Percentiles rank a stretch among this genome's conserved stretches.
These are phyloP conservation scores for Bipolaris sorokiniana DNA, from an alignment of 2,329 filamentous ascomycete genomes.

Conservation along the genomic window DNA sequence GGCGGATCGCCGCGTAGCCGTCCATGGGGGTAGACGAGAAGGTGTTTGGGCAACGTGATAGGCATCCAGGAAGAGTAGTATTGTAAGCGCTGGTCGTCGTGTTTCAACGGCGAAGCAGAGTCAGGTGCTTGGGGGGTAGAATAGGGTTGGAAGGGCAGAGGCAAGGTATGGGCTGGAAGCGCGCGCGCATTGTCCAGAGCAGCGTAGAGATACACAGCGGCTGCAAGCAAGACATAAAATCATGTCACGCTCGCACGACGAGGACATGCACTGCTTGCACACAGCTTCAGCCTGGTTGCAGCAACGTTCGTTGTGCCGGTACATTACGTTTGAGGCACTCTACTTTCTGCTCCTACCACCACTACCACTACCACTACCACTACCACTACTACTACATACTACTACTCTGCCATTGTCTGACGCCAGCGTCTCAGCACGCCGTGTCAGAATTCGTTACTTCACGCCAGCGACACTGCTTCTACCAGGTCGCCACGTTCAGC, in stretches of 20 bases:
- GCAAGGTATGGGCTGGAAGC: slow-evolving; percentile 41
- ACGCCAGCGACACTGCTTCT: slow-evolving; percentile 28
- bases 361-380: not conserved
- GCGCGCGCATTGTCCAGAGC: slow-evolving; percentile 45
- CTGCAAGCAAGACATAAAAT: slow-evolving; percentile 46
- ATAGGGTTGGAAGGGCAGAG: slow-evolving; percentile 36
- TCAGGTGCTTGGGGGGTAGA: slow-evolving; percentile 33
- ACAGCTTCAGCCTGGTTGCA: slow-evolving; percentile 2
- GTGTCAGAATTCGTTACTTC: slow-evolving; percentile 33
- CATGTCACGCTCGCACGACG: slow-evolving; percentile 33
- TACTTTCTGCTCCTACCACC: slow-evolving; percentile 12
- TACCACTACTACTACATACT: no score
- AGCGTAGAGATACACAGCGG: slow-evolving; percentile 42
- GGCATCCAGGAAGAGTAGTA: slow-evolving; percentile 26
- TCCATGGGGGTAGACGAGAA: slow-evolving; percentile 28
- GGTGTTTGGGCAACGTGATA: slow-evolving; percentile 31
- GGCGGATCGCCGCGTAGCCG: slow-evolving; percentile 27
- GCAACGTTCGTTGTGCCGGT: slow-evolving; percentile 21
- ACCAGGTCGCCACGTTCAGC: slow-evolving; percentile 35
- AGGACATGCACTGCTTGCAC: slow-evolving; percentile 33
- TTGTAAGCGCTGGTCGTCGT: slow-evolving; percentile 43
- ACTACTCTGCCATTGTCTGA: slow-evolving; percentile 20
- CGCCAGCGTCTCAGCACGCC: slow-evolving; percentile 35
- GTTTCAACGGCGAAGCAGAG: slow-evolving; percentile 46
- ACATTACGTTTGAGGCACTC: not conserved